Evolutionary conservation across 2,329 filamentous ascomycete species (phyloP).

Genomic region (Calonectria pauciramosa): DNA sequence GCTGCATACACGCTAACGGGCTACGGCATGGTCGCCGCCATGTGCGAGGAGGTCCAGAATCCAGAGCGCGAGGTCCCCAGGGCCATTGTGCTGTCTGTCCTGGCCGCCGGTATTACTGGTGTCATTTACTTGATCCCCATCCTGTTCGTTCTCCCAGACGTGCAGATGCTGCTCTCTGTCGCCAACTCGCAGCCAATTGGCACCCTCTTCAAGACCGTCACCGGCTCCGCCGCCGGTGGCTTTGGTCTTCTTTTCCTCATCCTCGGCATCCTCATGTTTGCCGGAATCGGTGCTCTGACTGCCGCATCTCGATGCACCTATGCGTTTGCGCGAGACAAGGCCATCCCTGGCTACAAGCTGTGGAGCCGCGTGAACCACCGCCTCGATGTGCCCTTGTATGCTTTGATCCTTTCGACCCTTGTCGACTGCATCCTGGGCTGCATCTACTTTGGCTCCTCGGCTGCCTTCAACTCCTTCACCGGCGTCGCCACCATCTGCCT

Average conservation of each 20-base stretch:
- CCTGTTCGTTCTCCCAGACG: constrained; percentile 80
- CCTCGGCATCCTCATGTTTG: constrained; percentile 82
- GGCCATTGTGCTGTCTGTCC: constrained; percentile 77
- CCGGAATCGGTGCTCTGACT: constrained; percentile 80
- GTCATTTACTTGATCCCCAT: constrained; percentile 78
- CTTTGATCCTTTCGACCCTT: constrained; percentile 75
- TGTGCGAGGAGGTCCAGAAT: constrained; percentile 74
- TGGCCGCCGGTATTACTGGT: constrained; percentile 75
- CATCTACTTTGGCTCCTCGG: constrained; percentile 84
- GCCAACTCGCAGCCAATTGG: constrained; percentile 83
- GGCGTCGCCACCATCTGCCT: constrained; percentile 86
- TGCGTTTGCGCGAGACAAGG: constrained; percentile 81
- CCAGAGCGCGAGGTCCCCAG: constrained; percentile 73
- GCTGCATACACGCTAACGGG: constrained; percentile 59
- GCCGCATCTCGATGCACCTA: constrained; percentile 82
- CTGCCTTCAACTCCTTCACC: constrained; percentile 85
- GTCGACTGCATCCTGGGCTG: constrained; percentile 80
- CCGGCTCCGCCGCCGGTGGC: constrained; percentile 78
- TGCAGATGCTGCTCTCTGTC: constrained; percentile 73
- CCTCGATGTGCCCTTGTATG: constrained; percentile 79
- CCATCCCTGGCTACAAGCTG: constrained; percentile 76
- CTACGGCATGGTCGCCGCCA: constrained; percentile 67
- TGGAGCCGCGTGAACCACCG: constrained; percentile 76
- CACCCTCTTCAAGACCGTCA: constrained; percentile 80
- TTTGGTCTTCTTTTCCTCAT: constrained; percentile 83